Evolutionary conservation across 805 yeast species (phyloP), one percentile per base, ranked within the genome.

Genomic region (Teunomyces atbi): DNA sequence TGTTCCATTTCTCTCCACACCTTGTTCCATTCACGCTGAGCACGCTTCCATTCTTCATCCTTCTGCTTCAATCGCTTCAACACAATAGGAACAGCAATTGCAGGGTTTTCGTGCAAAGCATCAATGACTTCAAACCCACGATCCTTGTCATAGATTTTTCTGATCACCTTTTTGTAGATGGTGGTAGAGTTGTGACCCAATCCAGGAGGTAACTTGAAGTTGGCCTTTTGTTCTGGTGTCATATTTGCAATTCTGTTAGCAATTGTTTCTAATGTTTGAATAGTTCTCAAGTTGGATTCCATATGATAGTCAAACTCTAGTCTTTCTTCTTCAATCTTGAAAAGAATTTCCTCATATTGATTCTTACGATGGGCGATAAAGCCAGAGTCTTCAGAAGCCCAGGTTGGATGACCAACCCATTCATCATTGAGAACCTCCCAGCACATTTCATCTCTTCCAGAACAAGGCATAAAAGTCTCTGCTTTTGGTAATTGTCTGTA

Each of bases 381-480:
- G 0, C 99, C 99, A 10, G 97, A 88, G 65, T 94, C 99, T 65
- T 94, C 99, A 0, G 98, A 92, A 3, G 98, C 99, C 99, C 99
- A 94, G n/a, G 96, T 95, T 18, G 99, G 99, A 67, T 94, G 98
- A 5, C 97, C 97, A 29, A 94, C 98, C 97, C 98, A 94, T 67
- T 92, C 98, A 65, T 94, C 99, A 66, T 94, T 94, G 57, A 94
- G 77, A 12, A 94, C 97, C 61, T 92, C 97, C 97, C 97, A 92
- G 64, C 99, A 94, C 91, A 94, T 87, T 58, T 92, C 98, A 67
- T 94, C 99, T 58, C 99, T 82, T 13, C 99, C 99, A 7, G 96
- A 87, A 58, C 98, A 92, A 18, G 98, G 97, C 96, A 90, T 90
- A 60, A 82, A 87, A 0, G 96, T 89, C 64, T 92, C 98, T 0